phyloP scores from a whole-genome alignment of 257 asterid species.

The Ballota nigra region DNA sequence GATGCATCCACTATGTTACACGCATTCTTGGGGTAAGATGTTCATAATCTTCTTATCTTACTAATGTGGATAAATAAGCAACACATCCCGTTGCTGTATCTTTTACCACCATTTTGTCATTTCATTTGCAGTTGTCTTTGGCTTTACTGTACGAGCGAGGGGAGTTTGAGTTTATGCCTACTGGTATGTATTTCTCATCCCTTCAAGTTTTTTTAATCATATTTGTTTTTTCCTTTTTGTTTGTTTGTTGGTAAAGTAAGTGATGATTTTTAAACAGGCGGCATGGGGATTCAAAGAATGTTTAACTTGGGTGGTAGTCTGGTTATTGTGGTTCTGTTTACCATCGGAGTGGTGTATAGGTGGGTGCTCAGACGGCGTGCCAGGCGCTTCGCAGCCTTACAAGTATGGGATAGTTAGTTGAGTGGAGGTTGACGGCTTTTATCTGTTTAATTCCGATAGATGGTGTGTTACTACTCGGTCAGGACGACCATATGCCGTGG shows the following conservation, averaged over 20 bases:
- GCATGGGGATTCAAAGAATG: constrained; percentile 46
- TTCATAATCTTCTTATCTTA: not conserved
- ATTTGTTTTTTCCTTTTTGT: not conserved
- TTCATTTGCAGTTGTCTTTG: constrained; percentile 47
- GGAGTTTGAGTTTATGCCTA: constrained; percentile 46
- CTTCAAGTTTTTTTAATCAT: no score
- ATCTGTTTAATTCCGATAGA: not conserved
- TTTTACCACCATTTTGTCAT: not conserved
- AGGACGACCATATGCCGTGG: not conserved
- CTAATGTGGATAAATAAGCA: no score
- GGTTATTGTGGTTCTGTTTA: constrained; percentile 25
- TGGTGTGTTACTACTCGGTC: not conserved
- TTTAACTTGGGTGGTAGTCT: constrained; percentile 43
- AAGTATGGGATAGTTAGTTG: constrained; percentile 11
- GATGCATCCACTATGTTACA: constrained; percentile 49
- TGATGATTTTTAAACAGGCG: constrained; percentile 30
- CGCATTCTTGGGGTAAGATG: constrained; percentile 62
- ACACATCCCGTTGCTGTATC: no score
- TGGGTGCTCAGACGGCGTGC: constrained; percentile 37
- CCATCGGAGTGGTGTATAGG: constrained; percentile 35
- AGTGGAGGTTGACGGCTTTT: not conserved
- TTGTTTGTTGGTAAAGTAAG: not conserved
- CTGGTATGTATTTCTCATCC: constrained; percentile 36
- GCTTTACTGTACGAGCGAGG: constrained; percentile 40
- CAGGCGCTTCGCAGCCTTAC: constrained; percentile 31